Percentiles rank a stretch among this genome's conserved stretches.
Conservation (phyloP, 2,329 filamentous ascomycete species). For the Xylariaceae sp. region DNA sequence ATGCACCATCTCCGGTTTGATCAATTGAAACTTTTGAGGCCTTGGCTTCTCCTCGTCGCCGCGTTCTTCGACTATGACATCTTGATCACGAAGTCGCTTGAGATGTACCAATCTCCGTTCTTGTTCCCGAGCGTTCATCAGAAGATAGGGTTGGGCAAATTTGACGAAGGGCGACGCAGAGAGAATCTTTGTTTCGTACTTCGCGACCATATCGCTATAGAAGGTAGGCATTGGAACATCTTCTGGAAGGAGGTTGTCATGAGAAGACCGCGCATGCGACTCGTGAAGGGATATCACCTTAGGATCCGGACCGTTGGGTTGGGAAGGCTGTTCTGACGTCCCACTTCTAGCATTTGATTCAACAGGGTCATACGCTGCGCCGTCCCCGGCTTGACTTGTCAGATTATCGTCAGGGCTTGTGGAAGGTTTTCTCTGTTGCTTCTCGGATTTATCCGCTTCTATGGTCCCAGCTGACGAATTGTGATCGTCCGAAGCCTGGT, state of each 20-base stretch:
- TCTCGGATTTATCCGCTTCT: conserved; percentile 12
- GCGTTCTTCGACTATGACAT: conserved; percentile 49
- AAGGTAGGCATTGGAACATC: conserved; percentile 83
- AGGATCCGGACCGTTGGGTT: conserved; percentile 10
- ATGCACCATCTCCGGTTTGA: conserved; percentile 93
- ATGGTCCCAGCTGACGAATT: conserved; percentile 32
- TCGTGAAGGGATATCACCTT: conserved; percentile 39
- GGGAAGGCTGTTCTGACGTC: conserved; percentile 17
- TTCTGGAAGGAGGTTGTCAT: conserved; percentile 60
- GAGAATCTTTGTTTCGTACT: conserved; percentile 86
- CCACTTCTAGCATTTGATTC: background rate
- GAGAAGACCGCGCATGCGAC: conserved; percentile 38
- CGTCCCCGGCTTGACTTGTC: conserved; percentile 23
- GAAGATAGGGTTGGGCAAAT: conserved; percentile 86
- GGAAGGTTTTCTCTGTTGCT: conserved; percentile 21
- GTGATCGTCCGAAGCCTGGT: conserved; percentile 34
- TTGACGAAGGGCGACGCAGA: conserved; percentile 96
- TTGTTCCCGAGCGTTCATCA: conserved; percentile 87
- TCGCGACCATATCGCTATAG: conserved; percentile 91
- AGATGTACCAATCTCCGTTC: conserved; percentile 79
- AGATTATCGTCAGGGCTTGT: conserved; percentile 19
- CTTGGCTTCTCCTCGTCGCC: conserved; percentile 56
- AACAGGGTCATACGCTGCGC: conserved; percentile 14
- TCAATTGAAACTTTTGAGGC: conserved; percentile 75
- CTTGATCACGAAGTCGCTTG: conserved; percentile 74